These are phyloP conservation scores for Colletotrichum incanum DNA, from an alignment of 2,329 filamentous ascomycete genomes.

Conservation along the genomic window DNA sequence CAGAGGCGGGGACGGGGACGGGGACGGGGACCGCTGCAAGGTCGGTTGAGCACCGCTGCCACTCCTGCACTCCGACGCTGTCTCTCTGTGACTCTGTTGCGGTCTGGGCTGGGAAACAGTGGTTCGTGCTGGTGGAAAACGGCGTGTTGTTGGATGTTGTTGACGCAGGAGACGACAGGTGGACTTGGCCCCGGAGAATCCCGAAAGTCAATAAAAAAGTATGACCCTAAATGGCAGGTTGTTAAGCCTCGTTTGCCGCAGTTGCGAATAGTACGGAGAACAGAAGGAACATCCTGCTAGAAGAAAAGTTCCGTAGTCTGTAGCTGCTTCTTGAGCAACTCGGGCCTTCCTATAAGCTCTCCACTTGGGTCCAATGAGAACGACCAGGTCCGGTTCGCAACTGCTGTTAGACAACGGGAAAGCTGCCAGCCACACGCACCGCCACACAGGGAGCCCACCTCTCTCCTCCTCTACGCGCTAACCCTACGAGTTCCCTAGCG, in stretches of 20 bases:
- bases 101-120: constrained; percentile 9
- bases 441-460: constrained; percentile 35
- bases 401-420: constrained; percentile 1
- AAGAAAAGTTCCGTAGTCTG: constrained; percentile 1
- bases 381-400: neutral
- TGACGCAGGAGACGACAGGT: neutral
- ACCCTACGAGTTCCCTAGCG: constrained; percentile 41
- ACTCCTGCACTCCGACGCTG: neutral
- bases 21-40: constrained; percentile 34
- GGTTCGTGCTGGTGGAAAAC: constrained; percentile 17
- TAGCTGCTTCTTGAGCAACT: neutral
- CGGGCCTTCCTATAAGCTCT: neutral
- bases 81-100: constrained; percentile 1
- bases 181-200: neutral
- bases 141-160: neutral
- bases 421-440: constrained; percentile 40
- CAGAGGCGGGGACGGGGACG: constrained; percentile 18
- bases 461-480: constrained; percentile 34
- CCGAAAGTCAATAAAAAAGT: neutral
- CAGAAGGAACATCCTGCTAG: neutral
- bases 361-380: neutral
- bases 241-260: neutral
- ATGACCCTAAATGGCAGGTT: neutral
- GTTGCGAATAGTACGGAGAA: neutral
- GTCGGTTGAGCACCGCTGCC: constrained; percentile 20